Evolutionary conservation across 2,329 filamentous ascomycete species (phyloP).

Genomic region (Coniochaeta ligniaria): DNA sequence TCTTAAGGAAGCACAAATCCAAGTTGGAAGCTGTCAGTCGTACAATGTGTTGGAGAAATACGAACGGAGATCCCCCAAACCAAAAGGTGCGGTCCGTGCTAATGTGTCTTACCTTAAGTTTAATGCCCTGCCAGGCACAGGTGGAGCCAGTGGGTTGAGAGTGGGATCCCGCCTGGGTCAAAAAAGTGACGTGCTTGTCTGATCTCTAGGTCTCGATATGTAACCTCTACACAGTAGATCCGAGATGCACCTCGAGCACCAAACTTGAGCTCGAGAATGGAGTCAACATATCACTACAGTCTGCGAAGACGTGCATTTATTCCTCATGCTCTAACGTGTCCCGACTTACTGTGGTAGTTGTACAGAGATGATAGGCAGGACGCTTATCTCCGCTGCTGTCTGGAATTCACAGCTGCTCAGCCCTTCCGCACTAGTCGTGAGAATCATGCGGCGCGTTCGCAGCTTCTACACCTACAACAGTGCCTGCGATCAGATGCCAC

Average conservation of each 20-base stretch:
- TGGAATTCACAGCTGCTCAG: background rate
- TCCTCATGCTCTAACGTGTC: background rate
- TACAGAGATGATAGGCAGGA: no score
- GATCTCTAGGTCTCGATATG: background rate
- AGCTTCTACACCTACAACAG: background rate
- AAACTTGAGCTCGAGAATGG: background rate
- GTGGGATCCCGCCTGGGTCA: background rate
- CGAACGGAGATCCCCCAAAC: background rate
- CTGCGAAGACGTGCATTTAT: background rate
- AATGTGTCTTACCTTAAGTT: background rate
- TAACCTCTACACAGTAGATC: no score
- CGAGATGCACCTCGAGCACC: no score
- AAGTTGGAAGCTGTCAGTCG: background rate
- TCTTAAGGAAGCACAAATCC: background rate
- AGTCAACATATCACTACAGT: background rate
- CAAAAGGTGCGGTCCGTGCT: background rate
- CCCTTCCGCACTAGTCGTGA: background rate
- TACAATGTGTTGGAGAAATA: background rate
- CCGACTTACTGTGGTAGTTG: no score
- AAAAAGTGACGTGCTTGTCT: background rate
- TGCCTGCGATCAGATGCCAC: background rate
- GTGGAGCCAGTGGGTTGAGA: background rate
- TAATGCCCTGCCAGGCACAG: background rate
- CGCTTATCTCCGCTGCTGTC: background rate
- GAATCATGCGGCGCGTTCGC: background rate